Evolutionary conservation across 1,139 yeast genomes (phyloP).

Genomic region (Arxiozyma slooffiae): DNA sequence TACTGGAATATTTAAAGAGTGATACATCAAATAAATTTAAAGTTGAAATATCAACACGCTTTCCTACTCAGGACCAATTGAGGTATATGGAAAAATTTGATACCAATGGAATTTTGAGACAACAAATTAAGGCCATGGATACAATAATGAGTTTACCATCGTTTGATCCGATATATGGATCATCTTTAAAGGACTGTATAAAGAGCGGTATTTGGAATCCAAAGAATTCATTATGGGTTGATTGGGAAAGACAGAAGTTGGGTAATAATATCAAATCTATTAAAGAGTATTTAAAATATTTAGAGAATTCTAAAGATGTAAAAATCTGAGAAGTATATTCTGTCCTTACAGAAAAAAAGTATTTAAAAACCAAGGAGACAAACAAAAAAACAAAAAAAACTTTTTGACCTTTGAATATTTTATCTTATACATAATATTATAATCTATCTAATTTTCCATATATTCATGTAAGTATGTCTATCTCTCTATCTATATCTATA

Average conservation of each 20-base stretch:
- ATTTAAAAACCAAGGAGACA: no score
- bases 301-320: neutral
- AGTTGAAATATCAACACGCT: conserved; percentile 17
- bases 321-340: neutral
- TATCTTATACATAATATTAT: neutral
- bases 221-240: conserved; percentile 22
- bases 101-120: conserved; percentile 7
- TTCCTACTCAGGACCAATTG: conserved; percentile 27
- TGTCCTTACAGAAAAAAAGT: no score
- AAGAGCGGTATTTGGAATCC: conserved; percentile 18
- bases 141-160: conserved; percentile 10
- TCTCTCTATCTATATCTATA: neutral
- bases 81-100: conserved; percentile 19
- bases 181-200: conserved; percentile 15
- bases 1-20: conserved; percentile 14
- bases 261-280: conserved; percentile 11
- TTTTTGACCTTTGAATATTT: neutral
- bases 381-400: no score
- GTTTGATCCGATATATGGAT: conserved; percentile 17
- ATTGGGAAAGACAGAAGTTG: conserved; percentile 24
- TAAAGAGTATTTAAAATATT: conserved; percentile 1
- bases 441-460: neutral
- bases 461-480: neutral
- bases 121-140: conserved; percentile 17
- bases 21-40: conserved; percentile 13